Evolutionary conservation across 148 eudicot genomes (phyloP), one percentile per base, ranked within the genome.

Genomic region (Amaranthus cruentus): DNA sequence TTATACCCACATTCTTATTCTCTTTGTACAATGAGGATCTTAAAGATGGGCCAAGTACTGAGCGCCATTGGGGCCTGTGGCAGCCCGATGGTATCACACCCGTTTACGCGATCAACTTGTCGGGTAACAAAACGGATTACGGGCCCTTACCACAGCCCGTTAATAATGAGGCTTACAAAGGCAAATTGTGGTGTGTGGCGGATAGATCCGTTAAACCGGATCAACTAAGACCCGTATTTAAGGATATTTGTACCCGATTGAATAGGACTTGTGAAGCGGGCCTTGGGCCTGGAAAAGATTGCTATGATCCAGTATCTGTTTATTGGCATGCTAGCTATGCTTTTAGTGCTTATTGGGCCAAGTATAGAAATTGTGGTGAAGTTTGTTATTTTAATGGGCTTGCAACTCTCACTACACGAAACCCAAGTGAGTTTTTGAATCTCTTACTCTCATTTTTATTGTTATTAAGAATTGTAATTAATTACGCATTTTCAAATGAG

Each of bases 31-130:
- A 93, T 58, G 98, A 93, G 76, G 83, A 91, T 66, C 82, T 80
- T n/a, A 90, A 89, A 75, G 58, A 48, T 0, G 98, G 98, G 44
- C 91, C 86, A 0, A 89, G 81, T 15, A 91, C 95, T 0, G 97
- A 93, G 79, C 77, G 98, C 47, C 88, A 88, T 51, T 93, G 97
- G 95, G 98, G 98, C 6, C 51, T 93, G 63, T 44, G 86, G 2
- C 21, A 69, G 44, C 80, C 89, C 4, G 77, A 72, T 70, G 92
- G 91, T 28, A 28, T 28, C 4, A 65, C 73, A 11, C 83, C 83
- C 2, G 43, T 80, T 38, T 91, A 87, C 64, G 82, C 81, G 15
- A 55, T 91, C 5, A 91, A 91, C 77, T 46, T 91, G 6, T 72
- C 75, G 0, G 88, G 95, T 47, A 10, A 9, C 21, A 53, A 42